phyloP scores from a whole-genome alignment of 2,329 filamentous ascomycete genomes.

The Phialemoniopsis sp. region DNA sequence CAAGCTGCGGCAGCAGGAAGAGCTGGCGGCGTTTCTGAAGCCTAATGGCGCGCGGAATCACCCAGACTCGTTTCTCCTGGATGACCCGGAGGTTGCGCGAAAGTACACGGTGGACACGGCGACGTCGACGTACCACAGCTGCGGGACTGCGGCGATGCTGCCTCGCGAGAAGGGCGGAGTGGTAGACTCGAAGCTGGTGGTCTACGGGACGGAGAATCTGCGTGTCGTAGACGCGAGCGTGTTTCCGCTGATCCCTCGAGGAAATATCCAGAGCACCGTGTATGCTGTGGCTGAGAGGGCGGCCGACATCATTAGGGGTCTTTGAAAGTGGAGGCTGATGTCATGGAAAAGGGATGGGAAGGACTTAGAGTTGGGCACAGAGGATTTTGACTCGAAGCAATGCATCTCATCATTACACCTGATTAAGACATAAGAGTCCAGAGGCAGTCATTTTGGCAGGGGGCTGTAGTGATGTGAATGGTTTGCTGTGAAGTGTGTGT shows the following conservation, averaged over 20 bases:
- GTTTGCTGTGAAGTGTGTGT: too few species aligned
- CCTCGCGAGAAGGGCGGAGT: conserved; percentile 36
- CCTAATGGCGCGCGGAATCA: conserved; percentile 26
- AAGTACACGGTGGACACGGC: conserved; percentile 2
- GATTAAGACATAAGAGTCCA: too few species aligned
- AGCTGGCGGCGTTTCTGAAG: conserved; percentile 23
- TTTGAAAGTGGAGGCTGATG: too few species aligned
- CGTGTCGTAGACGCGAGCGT: conserved; percentile 37
- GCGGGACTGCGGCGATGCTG: conserved; percentile 37
- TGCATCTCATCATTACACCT: too few species aligned
- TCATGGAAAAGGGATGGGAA: too few species aligned
- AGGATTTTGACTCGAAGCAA: too few species aligned
- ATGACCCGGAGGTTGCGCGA: too few species aligned
- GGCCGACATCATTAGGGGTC: conserved; percentile 16
- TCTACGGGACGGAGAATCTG: conserved; percentile 37
- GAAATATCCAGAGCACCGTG: conserved; percentile 18
- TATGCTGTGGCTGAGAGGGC: conserved; percentile 31
- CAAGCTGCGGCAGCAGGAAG: conserved; percentile 13
- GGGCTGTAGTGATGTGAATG: too few species aligned
- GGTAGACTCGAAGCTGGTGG: conserved; percentile 31
- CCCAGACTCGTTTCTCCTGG: conserved; percentile 14
- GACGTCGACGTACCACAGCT: conserved; percentile 24
- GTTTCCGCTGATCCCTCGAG: conserved; percentile 33
- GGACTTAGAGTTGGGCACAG: too few species aligned
- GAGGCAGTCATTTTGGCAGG: too few species aligned